These are phyloP conservation scores for Geotrichum phurueaensis DNA, from an alignment of 1,139 yeast genomes.

Conservation along the genomic window DNA sequence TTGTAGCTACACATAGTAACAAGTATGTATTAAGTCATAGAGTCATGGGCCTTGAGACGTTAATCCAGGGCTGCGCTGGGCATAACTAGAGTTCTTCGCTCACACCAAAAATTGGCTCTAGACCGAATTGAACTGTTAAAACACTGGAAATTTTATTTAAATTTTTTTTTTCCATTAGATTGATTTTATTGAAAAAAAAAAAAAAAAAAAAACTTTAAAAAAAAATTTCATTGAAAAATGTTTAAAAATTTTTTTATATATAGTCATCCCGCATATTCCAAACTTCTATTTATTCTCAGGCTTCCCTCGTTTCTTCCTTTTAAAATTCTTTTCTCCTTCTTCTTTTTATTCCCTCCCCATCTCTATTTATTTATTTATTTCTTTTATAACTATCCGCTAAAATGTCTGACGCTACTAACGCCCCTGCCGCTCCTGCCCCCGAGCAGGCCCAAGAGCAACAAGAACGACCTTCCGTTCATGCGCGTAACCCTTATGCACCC, in stretches of 20 bases:
- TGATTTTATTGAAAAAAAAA: not conserved
- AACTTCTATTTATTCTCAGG: not conserved
- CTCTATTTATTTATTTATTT: not conserved
- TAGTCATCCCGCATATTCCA: constrained; percentile 4
- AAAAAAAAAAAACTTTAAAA: not conserved
- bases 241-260: not conserved
- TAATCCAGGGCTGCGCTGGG: too few species aligned
- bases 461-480: constrained; percentile 22
- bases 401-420: not conserved
- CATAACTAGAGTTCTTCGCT: too few species aligned
- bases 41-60: too few species aligned
- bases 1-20: too few species aligned
- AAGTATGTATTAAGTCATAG: too few species aligned
- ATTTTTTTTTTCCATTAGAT: too few species aligned
- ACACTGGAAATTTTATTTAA: too few species aligned
- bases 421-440: constrained; percentile 4
- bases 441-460: constrained; percentile 7
- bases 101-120: too few species aligned
- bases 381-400: not conserved
- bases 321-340: not conserved
- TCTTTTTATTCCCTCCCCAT: not conserved
- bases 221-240: not conserved
- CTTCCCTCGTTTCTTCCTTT: not conserved
- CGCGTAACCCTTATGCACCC: constrained; percentile 83
- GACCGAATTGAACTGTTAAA: too few species aligned